Evolutionary conservation across 495 filamentous ascomycete species (phyloP).

Genomic region (Neurospora pannonica): DNA sequence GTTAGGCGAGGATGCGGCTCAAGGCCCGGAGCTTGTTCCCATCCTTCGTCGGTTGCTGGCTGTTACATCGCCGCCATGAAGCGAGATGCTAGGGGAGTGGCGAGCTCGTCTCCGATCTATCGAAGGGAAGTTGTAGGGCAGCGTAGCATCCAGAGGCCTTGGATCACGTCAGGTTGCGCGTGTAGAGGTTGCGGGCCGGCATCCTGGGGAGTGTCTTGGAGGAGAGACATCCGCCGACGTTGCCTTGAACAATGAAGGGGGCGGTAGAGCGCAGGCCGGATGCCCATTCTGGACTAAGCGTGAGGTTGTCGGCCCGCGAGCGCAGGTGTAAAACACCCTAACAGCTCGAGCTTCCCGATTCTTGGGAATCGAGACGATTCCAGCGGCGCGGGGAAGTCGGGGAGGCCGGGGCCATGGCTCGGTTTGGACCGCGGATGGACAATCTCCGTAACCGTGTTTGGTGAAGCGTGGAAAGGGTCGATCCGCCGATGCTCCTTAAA

Average conservation of each 20-base stretch:
- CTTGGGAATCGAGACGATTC: background rate
- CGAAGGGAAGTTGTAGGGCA: background rate
- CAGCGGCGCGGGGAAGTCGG: background rate
- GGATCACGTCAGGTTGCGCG: background rate
- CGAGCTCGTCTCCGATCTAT: background rate
- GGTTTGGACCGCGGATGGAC: constrained; percentile 7
- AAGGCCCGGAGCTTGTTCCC: background rate
- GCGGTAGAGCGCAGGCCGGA: constrained; percentile 10
- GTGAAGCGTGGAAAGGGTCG: background rate
- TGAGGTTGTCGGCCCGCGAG: constrained; percentile 5
- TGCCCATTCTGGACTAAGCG: constrained; percentile 13
- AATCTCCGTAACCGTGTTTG: constrained; percentile 8
- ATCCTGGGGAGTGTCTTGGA: background rate
- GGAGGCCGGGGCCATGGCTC: background rate
- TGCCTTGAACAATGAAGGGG: constrained; percentile 6
- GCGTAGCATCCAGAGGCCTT: constrained; percentile 6
- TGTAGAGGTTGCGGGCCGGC: background rate
- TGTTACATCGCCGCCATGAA: background rate
- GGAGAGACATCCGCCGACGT: constrained; percentile 5
- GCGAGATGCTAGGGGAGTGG: constrained; percentile 2
- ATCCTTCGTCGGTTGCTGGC: background rate
- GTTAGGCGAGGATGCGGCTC: constrained; percentile 4
- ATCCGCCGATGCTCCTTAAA: background rate
- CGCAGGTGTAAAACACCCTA: background rate
- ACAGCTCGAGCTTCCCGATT: background rate